Evolutionary conservation across 2,329 filamentous ascomycete genomes (phyloP).

Genomic region (Hysterium pulicare): DNA sequence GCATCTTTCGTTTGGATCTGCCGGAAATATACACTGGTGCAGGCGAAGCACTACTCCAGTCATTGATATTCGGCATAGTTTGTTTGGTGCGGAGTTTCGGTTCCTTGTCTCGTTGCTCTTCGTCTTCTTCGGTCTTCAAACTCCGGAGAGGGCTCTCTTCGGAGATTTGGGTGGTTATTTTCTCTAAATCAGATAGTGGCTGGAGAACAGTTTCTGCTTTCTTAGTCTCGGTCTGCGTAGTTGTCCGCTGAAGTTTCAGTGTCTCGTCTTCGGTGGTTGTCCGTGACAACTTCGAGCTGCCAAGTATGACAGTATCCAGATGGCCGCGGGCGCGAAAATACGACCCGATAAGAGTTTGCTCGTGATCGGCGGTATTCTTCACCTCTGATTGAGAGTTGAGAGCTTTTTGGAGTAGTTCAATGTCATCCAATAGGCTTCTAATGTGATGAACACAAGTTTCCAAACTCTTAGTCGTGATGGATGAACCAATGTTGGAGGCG

Average conservation of each 20-base stretch:
- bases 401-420: constrained; percentile 19
- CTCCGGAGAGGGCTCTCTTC: constrained; percentile 36
- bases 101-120: constrained; percentile 41
- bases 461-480: constrained; percentile 17
- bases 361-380: constrained; percentile 26
- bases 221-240: too few relatives aligned
- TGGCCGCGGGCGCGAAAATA: constrained; percentile 27
- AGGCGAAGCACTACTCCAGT: constrained; percentile 16
- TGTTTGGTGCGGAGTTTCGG: constrained; percentile 37
- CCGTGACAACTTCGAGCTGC: constrained; percentile 47
- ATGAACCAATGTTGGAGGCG: constrained; percentile 16
- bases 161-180: constrained; percentile 26
- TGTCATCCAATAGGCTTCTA: constrained; percentile 17
- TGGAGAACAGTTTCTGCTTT: too few relatives aligned
- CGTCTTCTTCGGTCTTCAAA: constrained; percentile 37
- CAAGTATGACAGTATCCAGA: constrained; percentile 40
- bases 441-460: constrained; percentile 24
- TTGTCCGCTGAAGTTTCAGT: too few relatives aligned
- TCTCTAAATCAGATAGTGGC: too few relatives aligned
- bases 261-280: constrained; percentile 22
- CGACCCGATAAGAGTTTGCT: constrained; percentile 24
- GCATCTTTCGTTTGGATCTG: constrained; percentile 42
- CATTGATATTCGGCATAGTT: constrained; percentile 30
- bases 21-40: constrained; percentile 39
- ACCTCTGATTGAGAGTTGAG: constrained; percentile 40